phyloP scores from a whole-genome alignment of 768 basidiomycete species.

The Kwoniella bestiolae region DNA sequence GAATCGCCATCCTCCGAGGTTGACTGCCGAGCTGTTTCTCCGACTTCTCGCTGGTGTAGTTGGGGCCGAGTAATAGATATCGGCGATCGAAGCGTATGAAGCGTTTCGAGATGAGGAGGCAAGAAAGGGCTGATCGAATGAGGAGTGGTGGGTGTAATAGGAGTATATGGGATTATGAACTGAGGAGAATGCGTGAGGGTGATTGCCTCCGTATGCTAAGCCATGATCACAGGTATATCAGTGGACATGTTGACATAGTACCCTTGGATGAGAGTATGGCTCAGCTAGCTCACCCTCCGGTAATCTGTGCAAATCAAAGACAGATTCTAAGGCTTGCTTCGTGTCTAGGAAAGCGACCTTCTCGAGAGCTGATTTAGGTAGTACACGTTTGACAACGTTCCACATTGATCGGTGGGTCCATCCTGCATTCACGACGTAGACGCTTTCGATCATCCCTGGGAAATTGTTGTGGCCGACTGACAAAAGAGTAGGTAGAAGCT shows the following conservation, averaged over 20 bases:
- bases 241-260: neutral
- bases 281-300: slow-evolving; percentile 33
- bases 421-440: slow-evolving; percentile 53
- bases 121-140: slow-evolving; percentile 14
- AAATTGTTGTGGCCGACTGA: slow-evolving; percentile 53
- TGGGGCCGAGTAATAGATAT: slow-evolving; percentile 47
- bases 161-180: slow-evolving; percentile 32
- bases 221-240: too few species aligned
- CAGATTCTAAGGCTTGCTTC: slow-evolving; percentile 28
- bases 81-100: slow-evolving; percentile 44
- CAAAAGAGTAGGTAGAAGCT: slow-evolving; percentile 51
- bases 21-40: neutral
- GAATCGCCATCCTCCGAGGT: slow-evolving; percentile 6
- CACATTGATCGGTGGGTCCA: slow-evolving; percentile 55
- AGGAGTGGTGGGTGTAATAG: slow-evolving; percentile 24
- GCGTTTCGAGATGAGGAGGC: slow-evolving; percentile 14
- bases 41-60: slow-evolving; percentile 37
- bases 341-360: slow-evolving; percentile 50
- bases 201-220: slow-evolving; percentile 44
- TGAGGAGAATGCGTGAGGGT: slow-evolving; percentile 25
- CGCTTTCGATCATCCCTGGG: slow-evolving; percentile 50
- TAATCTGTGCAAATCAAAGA: slow-evolving; percentile 49
- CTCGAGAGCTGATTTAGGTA: slow-evolving; percentile 53
- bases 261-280: neutral
- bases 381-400: slow-evolving; percentile 52